phyloP scores from a whole-genome alignment of 371 early-diverging fungal species.

The Mortierella sp. region DNA sequence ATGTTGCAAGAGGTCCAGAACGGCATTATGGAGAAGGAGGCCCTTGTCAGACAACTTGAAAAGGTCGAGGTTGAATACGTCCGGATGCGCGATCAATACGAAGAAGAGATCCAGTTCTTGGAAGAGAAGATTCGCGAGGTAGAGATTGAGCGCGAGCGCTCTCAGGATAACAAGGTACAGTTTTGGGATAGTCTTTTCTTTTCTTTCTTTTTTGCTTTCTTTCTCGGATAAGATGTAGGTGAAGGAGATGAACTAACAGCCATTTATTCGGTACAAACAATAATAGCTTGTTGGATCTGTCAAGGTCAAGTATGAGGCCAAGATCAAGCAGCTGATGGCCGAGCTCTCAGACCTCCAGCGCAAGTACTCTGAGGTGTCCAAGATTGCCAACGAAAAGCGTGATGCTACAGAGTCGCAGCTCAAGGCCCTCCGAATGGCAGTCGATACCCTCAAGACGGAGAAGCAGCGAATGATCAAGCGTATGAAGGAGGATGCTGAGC shows the following conservation, averaged over 20 bases:
- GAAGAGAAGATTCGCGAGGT: conserved; percentile 67
- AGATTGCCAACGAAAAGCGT: conserved; percentile 63
- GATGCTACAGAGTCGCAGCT: conserved; percentile 65
- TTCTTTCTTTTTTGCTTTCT: neutral
- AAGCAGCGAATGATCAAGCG: conserved; percentile 84
- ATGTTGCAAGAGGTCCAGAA: conserved; percentile 54
- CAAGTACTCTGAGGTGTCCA: conserved; percentile 68
- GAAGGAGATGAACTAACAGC: neutral
- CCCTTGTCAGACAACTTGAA: conserved; percentile 65
- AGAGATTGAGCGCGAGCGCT: conserved; percentile 73
- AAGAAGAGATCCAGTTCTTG: conserved; percentile 70
- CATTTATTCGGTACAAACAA: neutral
- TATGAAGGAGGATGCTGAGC: conserved; percentile 79
- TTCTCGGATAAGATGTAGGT: neutral
- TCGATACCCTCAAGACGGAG: conserved; percentile 77
- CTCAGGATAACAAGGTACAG: conserved; percentile 24
- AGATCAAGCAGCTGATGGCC: conserved; percentile 72
- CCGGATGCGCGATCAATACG: conserved; percentile 75
- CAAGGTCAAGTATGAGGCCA: conserved; percentile 74
- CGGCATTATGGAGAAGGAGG: conserved; percentile 75
- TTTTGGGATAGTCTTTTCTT: neutral
- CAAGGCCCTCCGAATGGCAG: conserved; percentile 61
- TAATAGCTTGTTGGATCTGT: conserved; percentile 53
- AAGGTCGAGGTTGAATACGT: conserved; percentile 65
- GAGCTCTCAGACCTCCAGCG: conserved; percentile 77